Evolutionary conservation across 257 asterid species (phyloP).

Genomic region (Mitragyna speciosa): DNA sequence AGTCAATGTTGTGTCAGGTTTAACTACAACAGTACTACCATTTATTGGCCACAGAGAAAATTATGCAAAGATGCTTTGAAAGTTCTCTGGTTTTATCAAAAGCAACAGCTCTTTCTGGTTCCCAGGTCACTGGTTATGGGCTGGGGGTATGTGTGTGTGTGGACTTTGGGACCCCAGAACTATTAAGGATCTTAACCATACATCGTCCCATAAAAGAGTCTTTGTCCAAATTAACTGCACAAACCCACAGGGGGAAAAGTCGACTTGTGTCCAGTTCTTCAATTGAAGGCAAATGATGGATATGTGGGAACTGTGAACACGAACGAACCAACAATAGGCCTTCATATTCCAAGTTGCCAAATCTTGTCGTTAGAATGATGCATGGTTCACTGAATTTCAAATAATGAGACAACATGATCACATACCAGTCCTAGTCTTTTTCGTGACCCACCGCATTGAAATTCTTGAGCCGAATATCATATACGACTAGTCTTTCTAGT

Average conservation of each 20-base stretch:
- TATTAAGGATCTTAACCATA: background rate
- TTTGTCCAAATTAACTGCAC: background rate
- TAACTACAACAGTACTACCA: too few relatives aligned
- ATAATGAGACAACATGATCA: background rate
- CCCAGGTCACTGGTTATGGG: background rate
- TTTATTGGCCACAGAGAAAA: background rate
- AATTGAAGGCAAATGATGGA: background rate
- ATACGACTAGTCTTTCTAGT: background rate
- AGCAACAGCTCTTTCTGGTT: background rate
- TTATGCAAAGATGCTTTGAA: background rate
- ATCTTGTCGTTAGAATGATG: background rate
- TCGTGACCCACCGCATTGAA: background rate
- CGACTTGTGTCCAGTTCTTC: background rate
- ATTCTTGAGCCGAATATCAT: background rate
- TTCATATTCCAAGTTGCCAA: background rate
- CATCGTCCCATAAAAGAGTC: background rate
- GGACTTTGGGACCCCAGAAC: background rate
- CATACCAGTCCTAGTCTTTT: background rate
- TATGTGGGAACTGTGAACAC: background rate
- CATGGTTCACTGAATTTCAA: background rate
- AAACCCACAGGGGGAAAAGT: background rate
- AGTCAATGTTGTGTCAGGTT: too few relatives aligned
- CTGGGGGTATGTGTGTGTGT: fast-evolving
- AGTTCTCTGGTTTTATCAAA: background rate
- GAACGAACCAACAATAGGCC: background rate